A percentile compares a stretch with the other conserved stretches of the same genome.
These are phyloP conservation scores for Comarum palustre DNA, from an alignment of 306 rosid genomes.

Conservation along the genomic window DNA sequence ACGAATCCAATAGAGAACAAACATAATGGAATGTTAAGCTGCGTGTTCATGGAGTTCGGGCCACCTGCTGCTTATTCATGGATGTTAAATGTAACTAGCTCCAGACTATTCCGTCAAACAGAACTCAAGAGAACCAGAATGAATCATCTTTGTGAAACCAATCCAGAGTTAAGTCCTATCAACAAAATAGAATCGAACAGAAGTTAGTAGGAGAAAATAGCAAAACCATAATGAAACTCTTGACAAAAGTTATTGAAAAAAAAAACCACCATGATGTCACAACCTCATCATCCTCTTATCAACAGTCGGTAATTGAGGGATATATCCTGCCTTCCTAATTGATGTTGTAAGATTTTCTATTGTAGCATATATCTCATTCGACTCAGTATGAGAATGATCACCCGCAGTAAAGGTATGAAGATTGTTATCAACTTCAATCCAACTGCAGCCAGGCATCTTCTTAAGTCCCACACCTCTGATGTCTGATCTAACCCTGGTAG, in stretches of 20 bases:
- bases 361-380: constrained; percentile 28
- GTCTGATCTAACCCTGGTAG: constrained; percentile 27
- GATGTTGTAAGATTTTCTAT: constrained; percentile 29
- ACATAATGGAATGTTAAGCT: background rate
- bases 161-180: background rate
- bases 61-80: background rate
- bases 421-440: constrained; percentile 38
- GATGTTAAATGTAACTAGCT: background rate
- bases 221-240: background rate
- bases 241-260: too few relatives aligned
- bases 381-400: constrained; percentile 32
- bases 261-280: background rate
- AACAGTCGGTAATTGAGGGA: constrained; percentile 5
- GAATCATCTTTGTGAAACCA: background rate
- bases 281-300: constrained; percentile 9
- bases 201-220: background rate
- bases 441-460: constrained; percentile 40
- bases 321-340: constrained; percentile 21
- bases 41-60: background rate
- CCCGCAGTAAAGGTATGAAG: constrained; percentile 28
- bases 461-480: constrained; percentile 34
- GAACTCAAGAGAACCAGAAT: background rate
- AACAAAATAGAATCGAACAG: background rate
- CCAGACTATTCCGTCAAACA: background rate
- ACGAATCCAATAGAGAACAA: background rate